These are phyloP conservation scores for Taphrina flavorubra DNA, from an alignment of 1,139 yeast genomes.

Conservation along the genomic window DNA sequence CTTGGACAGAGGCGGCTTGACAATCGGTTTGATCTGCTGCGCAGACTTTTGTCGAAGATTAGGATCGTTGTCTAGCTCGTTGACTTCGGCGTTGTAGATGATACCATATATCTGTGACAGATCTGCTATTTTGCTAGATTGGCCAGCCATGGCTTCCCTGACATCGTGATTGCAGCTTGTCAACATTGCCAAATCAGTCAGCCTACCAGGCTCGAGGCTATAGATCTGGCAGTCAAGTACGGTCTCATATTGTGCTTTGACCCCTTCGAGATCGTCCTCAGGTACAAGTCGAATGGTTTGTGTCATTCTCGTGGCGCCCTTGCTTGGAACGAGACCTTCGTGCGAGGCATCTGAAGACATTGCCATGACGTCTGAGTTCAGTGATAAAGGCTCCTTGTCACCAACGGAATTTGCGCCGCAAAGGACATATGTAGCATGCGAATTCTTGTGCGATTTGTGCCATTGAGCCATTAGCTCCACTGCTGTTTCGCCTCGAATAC, in stretches of 20 bases:
- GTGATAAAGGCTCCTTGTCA: background rate
- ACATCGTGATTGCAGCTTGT: slow-evolving; percentile 8
- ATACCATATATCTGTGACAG: slow-evolving; percentile 8
- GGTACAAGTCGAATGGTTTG: slow-evolving; percentile 42
- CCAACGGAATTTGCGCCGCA: slow-evolving; percentile 42
- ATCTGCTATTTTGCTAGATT: slow-evolving; percentile 16
- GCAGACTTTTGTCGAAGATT: background rate
- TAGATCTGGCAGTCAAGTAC: slow-evolving; percentile 44
- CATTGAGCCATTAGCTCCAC: slow-evolving; percentile 47
- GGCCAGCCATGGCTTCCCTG: slow-evolving; percentile 12
- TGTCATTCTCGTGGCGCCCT: background rate
- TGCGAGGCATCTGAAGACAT: background rate
- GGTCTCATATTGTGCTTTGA: slow-evolving; percentile 38
- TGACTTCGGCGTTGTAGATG: slow-evolving; percentile 21
- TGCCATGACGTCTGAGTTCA: background rate
- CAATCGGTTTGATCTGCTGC: slow-evolving; percentile 12
- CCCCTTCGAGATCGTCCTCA: slow-evolving; percentile 44
- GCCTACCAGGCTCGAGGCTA: slow-evolving; percentile 44
- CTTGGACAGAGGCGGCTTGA: background rate
- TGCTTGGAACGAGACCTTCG: background rate
- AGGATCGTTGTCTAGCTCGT: slow-evolving; percentile 9
- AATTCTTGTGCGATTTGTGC: slow-evolving; percentile 38
- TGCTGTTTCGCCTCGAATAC: slow-evolving; percentile 48
- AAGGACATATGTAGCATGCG: slow-evolving; percentile 47
- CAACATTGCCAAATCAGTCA: slow-evolving; percentile 27